These are phyloP conservation scores for Patellifolia procumbens DNA, from an alignment of 179 eudicot species.

Conservation along the genomic window DNA sequence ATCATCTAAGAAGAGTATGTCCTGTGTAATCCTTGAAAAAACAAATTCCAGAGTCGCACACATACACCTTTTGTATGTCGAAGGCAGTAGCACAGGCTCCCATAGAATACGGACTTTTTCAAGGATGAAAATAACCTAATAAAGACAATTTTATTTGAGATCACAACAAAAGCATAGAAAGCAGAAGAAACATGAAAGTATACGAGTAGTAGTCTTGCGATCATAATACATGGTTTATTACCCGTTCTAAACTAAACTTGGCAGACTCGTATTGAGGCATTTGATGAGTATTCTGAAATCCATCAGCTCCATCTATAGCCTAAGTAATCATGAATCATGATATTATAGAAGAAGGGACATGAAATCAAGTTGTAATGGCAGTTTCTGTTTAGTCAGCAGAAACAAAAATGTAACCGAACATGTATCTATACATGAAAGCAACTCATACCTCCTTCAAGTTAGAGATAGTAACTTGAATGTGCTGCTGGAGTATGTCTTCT, in stretches of 20 bases:
- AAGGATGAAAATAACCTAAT: slow-evolving; percentile 79
- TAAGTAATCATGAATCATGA: slow-evolving; percentile 34
- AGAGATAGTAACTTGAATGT: slow-evolving; percentile 59
- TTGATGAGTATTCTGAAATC: slow-evolving; percentile 95
- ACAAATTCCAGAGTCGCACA: slow-evolving; percentile 69
- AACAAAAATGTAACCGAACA: not conserved
- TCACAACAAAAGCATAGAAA: not conserved
- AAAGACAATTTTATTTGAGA: slow-evolving; percentile 18
- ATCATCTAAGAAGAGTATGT: slow-evolving; percentile 86
- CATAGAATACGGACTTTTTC: slow-evolving; percentile 91
- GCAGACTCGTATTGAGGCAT: slow-evolving; percentile 76
- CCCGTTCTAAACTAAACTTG: slow-evolving; percentile 90
- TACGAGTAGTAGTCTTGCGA: not conserved
- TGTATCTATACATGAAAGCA: not conserved
- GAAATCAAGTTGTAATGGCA: not conserved
- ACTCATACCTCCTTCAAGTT: slow-evolving; percentile 73
- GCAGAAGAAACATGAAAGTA: too few relatives aligned
- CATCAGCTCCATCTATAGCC: slow-evolving; percentile 96
- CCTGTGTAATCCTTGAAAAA: slow-evolving; percentile 70
- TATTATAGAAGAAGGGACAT: not conserved
- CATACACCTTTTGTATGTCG: slow-evolving; percentile 76
- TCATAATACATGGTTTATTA: slow-evolving; percentile 17
- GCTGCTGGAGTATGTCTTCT: slow-evolving; percentile 77
- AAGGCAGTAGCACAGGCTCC: slow-evolving; percentile 86
- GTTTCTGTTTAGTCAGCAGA: not conserved